Conservation (phyloP, 192 early-diverging fungal species). For the Chytriomyces hyalinus region DNA sequence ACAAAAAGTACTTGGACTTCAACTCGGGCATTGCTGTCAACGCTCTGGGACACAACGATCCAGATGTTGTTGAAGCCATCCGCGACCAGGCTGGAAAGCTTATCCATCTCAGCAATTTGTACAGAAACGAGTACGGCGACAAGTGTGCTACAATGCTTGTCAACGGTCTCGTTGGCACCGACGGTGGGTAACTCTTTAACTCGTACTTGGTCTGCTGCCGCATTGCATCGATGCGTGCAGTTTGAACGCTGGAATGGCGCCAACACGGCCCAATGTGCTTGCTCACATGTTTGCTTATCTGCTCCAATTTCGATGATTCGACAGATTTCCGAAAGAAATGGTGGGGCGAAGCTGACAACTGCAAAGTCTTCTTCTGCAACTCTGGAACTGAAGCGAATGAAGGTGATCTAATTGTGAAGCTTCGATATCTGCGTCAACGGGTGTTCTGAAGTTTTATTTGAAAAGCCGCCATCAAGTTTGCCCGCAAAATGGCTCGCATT, state of each 20-base stretch:
- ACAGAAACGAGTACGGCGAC: constrained; percentile 87
- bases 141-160: constrained; percentile 78
- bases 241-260: too few relatives aligned
- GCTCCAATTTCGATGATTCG: neutral
- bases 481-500: constrained; percentile 81
- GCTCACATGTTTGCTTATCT: too few relatives aligned
- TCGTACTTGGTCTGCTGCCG: neutral
- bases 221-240: neutral
- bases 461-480: constrained; percentile 89
- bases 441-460: neutral
- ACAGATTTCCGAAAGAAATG: constrained; percentile 1
- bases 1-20: constrained; percentile 88
- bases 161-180: constrained; percentile 57
- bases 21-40: constrained; percentile 94
- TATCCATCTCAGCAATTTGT: constrained; percentile 91
- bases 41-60: constrained; percentile 88
- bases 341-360: constrained; percentile 43
- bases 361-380: constrained; percentile 92
- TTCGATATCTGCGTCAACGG: neutral
- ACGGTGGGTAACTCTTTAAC: constrained; percentile 12
- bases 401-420: constrained; percentile 50
- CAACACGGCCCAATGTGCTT: too few relatives aligned
- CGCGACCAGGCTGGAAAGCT: constrained; percentile 82
- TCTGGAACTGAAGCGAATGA: constrained; percentile 99
- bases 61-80: constrained; percentile 71